phyloP scores from a whole-genome alignment of 2,329 filamentous ascomycete genomes.

The Aspergillus tamarii region DNA sequence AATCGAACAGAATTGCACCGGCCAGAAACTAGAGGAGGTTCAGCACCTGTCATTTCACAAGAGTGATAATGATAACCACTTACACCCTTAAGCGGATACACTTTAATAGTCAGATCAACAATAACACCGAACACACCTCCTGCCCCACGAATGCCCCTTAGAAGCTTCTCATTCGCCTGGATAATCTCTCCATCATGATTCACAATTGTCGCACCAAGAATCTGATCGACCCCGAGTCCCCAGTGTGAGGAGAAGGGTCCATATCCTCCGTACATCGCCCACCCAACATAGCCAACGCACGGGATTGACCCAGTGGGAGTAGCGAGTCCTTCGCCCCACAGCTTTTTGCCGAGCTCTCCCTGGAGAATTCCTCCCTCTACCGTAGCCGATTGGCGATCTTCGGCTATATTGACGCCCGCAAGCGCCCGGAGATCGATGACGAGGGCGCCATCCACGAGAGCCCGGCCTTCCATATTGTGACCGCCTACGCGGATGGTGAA shows the following conservation, averaged over 20 bases:
- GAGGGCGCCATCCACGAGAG: too few species aligned
- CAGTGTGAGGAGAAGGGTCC: not conserved
- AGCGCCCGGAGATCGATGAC: too few species aligned
- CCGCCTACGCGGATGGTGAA: too few species aligned
- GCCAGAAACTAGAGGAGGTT: constrained; percentile 20
- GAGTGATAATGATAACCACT: not conserved
- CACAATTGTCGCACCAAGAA: not conserved
- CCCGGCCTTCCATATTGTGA: too few species aligned
- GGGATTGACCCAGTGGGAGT: too few species aligned
- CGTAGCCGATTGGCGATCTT: too few species aligned
- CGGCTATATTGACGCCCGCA: too few species aligned
- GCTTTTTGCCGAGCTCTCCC: too few species aligned
- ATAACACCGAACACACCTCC: not conserved
- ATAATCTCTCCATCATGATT: not conserved
- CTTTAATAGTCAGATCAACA: not conserved
- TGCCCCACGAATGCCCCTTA: not conserved
- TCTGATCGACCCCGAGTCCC: not conserved
- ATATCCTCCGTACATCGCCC: too few species aligned
- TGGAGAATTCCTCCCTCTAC: too few species aligned
- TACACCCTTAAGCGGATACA: not conserved
- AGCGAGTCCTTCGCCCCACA: too few species aligned
- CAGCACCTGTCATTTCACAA: not conserved
- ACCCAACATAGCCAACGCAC: too few species aligned
- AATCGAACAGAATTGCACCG: constrained; percentile 22
- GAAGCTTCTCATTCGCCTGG: not conserved